Conservation (phyloP, 257 asterid genomes). For the Forsythia suspensa region DNA sequence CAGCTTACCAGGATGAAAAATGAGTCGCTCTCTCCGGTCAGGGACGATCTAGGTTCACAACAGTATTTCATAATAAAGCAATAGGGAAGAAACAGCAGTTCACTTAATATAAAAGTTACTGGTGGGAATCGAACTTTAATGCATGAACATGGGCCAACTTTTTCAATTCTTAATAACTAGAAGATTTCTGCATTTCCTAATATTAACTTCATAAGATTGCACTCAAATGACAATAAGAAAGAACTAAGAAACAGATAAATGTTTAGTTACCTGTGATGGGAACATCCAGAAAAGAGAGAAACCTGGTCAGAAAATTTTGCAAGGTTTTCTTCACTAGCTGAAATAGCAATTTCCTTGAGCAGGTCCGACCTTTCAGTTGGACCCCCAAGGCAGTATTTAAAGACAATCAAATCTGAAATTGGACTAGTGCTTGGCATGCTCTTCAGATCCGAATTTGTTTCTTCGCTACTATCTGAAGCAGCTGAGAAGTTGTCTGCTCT, state of each 20-base stretch:
- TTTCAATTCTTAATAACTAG: background rate
- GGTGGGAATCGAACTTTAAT: no score
- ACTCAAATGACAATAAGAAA: background rate
- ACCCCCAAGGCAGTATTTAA: slow-evolving; percentile 87
- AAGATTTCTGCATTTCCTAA: background rate
- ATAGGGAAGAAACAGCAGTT: background rate
- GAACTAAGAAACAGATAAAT: slow-evolving; percentile 14
- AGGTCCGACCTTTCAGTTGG: slow-evolving; percentile 64
- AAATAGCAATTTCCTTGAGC: slow-evolving; percentile 76
- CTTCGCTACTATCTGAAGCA: slow-evolving; percentile 62
- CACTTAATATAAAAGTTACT: no score
- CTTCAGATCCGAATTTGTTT: slow-evolving; percentile 45
- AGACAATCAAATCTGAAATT: slow-evolving; percentile 66
- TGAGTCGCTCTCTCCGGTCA: background rate
- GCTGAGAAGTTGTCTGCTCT: slow-evolving; percentile 48
- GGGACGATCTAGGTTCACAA: background rate
- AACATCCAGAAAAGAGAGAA: slow-evolving; percentile 77
- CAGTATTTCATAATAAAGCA: background rate
- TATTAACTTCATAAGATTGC: background rate
- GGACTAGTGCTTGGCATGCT: slow-evolving; percentile 39
- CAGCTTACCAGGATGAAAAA: background rate
- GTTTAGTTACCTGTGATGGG: slow-evolving; percentile 69
- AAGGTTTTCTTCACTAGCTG: slow-evolving; percentile 61
- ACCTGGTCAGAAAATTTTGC: slow-evolving; percentile 66
- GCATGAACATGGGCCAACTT: background rate